Base-by-base conservation (phyloP, 176 grass and related monocot species). In the Saccharum officinarum region DNA sequence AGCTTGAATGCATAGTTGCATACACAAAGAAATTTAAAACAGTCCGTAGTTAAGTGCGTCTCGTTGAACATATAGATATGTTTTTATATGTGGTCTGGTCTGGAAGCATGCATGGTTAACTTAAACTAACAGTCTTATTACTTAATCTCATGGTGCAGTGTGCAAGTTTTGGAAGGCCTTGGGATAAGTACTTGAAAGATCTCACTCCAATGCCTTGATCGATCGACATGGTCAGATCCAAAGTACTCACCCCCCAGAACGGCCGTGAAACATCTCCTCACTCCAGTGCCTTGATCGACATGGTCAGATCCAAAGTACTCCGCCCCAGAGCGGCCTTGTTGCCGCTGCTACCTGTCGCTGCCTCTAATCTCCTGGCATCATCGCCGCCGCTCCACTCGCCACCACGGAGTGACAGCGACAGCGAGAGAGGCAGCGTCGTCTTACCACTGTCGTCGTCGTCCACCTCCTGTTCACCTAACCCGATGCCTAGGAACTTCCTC, bases 271-370 rank as follows among this genome's bases (percentile, higher is more conserved):
- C 59, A 62, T 20, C 16, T 60, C 22, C 97, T 99, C 97, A 99
- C 94, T 99, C 97, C 94, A 94, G 92, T 94, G 97, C 90, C 85
- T 77, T 92, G 71, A 99, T 99, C 63, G 97, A 99, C 97, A 99
- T 99, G 97, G 97, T 99, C 87, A 99, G 97, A 97, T 99, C 97
- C 90, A 97, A 97, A 97, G 94, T 99, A 97, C 94, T 97, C 92
- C 89, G 78, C 85, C 92, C 97, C 94, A 94, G 57, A 84, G 90
- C 82, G 92, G 90, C 94, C 92, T 85, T 90, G 75, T 83, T 90
- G 69, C 78, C 89, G 70, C 78, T 87, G 50, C 89, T 89, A 80
- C 78, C 90, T 88, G 50, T 85, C 67, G 52, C 89, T 92, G 82
- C 71, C 8, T 84, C 85, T 76, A 87, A 91, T 36, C 76, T 81